Percentiles rank a stretch among this genome's conserved stretches.
phyloP scores from a whole-genome alignment of 495 filamentous ascomycete genomes.

The Xylaria palmicola region DNA sequence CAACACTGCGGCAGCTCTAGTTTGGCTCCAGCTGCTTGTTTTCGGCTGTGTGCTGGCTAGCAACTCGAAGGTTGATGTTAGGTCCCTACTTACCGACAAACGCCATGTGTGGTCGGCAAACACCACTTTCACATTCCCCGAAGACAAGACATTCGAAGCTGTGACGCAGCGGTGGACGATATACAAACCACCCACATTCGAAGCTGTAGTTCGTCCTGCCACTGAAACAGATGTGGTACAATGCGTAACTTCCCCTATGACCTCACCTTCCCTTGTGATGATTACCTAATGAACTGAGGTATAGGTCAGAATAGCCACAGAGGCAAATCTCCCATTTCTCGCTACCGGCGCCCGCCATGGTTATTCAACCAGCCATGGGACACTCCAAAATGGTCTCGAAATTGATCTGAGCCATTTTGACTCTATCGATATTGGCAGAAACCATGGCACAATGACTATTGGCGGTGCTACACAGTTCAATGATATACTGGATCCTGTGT shows the following conservation, averaged over 20 bases:
- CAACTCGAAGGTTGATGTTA: too few relatives aligned
- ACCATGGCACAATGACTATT: constrained; percentile 19
- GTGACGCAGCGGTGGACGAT: constrained; percentile 13
- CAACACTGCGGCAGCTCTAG: too few relatives aligned
- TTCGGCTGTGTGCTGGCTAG: too few relatives aligned
- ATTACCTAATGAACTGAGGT: background rate
- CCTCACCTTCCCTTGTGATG: background rate
- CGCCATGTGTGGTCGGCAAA: too few relatives aligned
- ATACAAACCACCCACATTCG: constrained; percentile 25
- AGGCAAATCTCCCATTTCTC: constrained; percentile 27
- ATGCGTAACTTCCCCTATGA: constrained; percentile 15
- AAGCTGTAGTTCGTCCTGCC: constrained; percentile 27
- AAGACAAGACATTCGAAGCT: background rate
- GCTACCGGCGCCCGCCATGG: constrained; percentile 33
- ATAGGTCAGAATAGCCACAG: constrained; percentile 11
- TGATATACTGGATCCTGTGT: constrained; percentile 26
- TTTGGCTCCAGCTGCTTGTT: too few relatives aligned
- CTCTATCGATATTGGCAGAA: constrained; percentile 17
- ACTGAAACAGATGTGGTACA: constrained; percentile 29
- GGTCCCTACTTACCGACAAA: too few relatives aligned
- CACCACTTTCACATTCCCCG: too few relatives aligned
- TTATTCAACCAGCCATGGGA: constrained; percentile 6
- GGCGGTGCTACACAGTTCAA: constrained; percentile 18
- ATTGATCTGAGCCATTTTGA: constrained; percentile 31
- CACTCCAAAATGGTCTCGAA: constrained; percentile 18